Base-by-base conservation (phyloP, 2,329 filamentous ascomycete species). In the Beauveria australis region DNA sequence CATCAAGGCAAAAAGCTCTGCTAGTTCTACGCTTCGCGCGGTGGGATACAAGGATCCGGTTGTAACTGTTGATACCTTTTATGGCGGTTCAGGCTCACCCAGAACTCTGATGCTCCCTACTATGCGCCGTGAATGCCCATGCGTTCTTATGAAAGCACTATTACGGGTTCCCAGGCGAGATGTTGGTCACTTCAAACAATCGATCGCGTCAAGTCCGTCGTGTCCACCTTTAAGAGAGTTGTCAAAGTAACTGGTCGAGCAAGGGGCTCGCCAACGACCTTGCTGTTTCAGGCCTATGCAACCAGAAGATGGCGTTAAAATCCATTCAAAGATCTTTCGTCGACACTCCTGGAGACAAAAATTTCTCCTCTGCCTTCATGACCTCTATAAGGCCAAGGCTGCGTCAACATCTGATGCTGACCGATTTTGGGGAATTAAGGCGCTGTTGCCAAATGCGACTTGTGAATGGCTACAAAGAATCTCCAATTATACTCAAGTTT, bases 121-220 rank as follows among this genome's bases (percentile, higher is more conserved):
- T 90, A 89, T 75, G 87, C 68, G 89, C 90, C 90, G 83, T 88
- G 70, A 96, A 96, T 74, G 84, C 86, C 65, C 91, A 96, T 73
- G 83, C 91, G 14, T 96, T 92, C 81, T 96, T 94, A 10, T 72
- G 89, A 95, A 67, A 73, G 78, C 3, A 83, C 81, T 52, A 81
- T 82, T 28, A 71, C 73, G 2, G 82, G 90, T 1, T 73, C 76
- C 1, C 73, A 83, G 37, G 85, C 91, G 2, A 91, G 91, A 3
- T 66, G 71, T 0, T 96, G 91, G 72, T 82, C 92, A 44, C 72
- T 78, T 44, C 76, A 78, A 28, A 84, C 87, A 64, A 80, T 84
- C 30, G 63, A 68, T 12, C 71, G 70, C 28, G 72, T 84, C 44
- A 72, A 73, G 63, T 70, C 71, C 49, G 75, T 74, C 63, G 69